Base-by-base conservation (phyloP, 331 rosid species). In the Quercus phellos region DNA sequence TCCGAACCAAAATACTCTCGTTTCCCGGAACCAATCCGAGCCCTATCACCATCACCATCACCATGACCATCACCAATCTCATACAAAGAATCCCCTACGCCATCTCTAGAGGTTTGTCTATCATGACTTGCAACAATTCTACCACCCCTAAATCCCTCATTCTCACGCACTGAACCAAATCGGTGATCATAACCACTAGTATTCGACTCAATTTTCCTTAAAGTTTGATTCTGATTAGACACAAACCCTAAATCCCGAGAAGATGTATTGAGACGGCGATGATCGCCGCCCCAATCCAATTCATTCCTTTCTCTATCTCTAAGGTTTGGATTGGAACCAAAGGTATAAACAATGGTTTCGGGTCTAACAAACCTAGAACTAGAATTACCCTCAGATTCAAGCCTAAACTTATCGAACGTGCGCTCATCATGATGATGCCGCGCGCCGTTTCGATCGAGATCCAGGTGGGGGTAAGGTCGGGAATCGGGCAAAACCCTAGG, bases 1-100 rank as follows among this genome's bases (percentile, higher is more conserved):
- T 88, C 94, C 3, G 87, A 78, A 79, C 82, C 85, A 56, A 82
- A 81, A 73, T 88, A 83, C 42, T 88, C 96, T 2, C 90, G 85
- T 29, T 85, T 85, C 18, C 74, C 85, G 0, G 85, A 67, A 4
- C 75, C 46, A 17, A 66, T 12, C 51, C 85, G 80, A 79, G 66
- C 80, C 64, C 75, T 81, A 56, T 79, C 77, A n/a, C 88, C 72
- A 73, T 58, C 72, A 78, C 55, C 74, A 11, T 72, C 63, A 74
- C 84, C 86, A 27, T 51, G 56, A 51, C 68, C 76, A 42, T 46
- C 53, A 73, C 73, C 92, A 75, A 81, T 75, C 53, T 84, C 89
- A 77, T 77, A 81, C 29, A 76, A 80, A 1, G 89, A 89, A 64
- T 83, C 83, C 27, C 70, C 87, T 29, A 80, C 60, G 26, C 83